These are phyloP conservation scores for Camellia japonica DNA, from an alignment of 148 eudicot species.

Conservation along the genomic window DNA sequence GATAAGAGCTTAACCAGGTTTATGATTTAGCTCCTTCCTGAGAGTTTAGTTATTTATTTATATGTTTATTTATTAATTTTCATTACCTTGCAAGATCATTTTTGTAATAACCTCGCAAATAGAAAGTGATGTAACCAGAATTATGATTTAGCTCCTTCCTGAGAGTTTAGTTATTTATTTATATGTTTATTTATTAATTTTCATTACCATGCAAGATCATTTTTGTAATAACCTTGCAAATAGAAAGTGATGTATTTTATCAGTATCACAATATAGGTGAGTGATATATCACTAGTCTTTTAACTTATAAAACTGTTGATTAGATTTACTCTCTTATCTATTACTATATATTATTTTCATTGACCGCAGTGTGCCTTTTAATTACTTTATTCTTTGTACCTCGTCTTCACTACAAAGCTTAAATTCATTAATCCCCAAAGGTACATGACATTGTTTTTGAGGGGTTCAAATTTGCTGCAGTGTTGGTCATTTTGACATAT, in stretches of 20 bases:
- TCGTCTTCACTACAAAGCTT: not conserved
- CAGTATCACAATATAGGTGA: too few relatives aligned
- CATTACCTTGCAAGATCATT: not conserved
- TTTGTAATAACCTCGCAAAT: not conserved
- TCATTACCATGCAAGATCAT: not conserved
- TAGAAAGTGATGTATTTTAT: too few relatives aligned
- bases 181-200: too few relatives aligned
- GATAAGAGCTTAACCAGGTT: slow-evolving; percentile 9
- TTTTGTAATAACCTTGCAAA: not conserved
- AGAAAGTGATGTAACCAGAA: too few relatives aligned
- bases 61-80: not conserved
- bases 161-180: not conserved
- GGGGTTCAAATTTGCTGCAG: not conserved
- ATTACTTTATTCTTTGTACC: not conserved
- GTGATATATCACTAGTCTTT: too few relatives aligned
- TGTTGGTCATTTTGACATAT: not conserved
- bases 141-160: not conserved
- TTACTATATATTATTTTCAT: not conserved
- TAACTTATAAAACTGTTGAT: too few relatives aligned
- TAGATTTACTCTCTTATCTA: too few relatives aligned
- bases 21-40: not conserved
- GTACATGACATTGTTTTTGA: not conserved
- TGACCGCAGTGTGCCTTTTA: not conserved
- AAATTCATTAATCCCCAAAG: not conserved
- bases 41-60: not conserved